Conservation (phyloP, 352 stramenopile genomes). For the Plasmopara halstedii region DNA sequence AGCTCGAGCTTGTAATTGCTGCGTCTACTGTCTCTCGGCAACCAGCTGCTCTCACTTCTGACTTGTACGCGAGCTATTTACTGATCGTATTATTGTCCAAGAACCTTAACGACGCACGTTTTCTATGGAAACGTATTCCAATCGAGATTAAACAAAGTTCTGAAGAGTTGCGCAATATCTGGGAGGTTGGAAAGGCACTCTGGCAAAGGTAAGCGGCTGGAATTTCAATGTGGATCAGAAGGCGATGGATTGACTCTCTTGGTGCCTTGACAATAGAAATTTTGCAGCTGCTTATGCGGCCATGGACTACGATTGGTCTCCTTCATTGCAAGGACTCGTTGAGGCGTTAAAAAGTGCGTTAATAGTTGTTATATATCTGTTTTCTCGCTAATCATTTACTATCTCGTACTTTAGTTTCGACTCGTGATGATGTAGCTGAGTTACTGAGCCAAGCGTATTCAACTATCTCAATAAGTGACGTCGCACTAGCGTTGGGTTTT, state of each 20-base stretch:
- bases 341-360: slow-evolving; percentile 39
- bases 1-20: slow-evolving; percentile 49
- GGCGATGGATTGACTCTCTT: neutral
- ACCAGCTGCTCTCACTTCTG: slow-evolving; percentile 28
- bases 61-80: slow-evolving; percentile 57
- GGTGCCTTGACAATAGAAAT: slow-evolving; percentile 23
- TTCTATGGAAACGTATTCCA: slow-evolving; percentile 67
- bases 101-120: slow-evolving; percentile 59
- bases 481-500: slow-evolving; percentile 41
- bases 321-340: slow-evolving; percentile 29
- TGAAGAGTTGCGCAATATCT: slow-evolving; percentile 35
- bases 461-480: slow-evolving; percentile 43
- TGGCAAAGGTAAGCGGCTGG: slow-evolving; percentile 40
- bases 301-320: slow-evolving; percentile 50
- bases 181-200: slow-evolving; percentile 58
- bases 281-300: slow-evolving; percentile 37
- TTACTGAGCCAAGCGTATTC: slow-evolving; percentile 60
- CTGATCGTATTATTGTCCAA: slow-evolving; percentile 42
- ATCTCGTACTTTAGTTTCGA: slow-evolving; percentile 28
- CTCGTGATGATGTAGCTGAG: slow-evolving; percentile 36
- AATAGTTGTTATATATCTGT: neutral
- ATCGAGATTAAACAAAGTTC: slow-evolving; percentile 32
- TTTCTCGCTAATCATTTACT: neutral
- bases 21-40: slow-evolving; percentile 19
- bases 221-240: neutral